Evolutionary conservation across 495 filamentous ascomycete genomes (phyloP).

Genomic region (Oidiodendron maius): DNA sequence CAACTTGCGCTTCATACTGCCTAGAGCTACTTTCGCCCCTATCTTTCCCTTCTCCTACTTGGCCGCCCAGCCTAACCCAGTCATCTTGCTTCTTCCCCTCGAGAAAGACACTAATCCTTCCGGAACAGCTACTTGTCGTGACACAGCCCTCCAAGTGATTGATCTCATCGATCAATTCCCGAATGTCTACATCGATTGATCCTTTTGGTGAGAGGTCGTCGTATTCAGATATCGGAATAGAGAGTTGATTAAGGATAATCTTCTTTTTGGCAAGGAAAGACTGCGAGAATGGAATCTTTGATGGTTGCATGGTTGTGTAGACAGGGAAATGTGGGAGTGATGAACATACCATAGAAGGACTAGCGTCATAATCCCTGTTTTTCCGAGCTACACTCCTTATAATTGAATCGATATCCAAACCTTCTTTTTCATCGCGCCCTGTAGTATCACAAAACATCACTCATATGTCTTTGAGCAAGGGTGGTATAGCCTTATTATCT

Average conservation of each 20-base stretch:
- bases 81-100: constrained; percentile 55
- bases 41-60: constrained; percentile 16
- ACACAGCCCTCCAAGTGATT: constrained; percentile 69
- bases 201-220: constrained; percentile 82
- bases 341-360: no score
- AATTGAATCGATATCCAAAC: no score
- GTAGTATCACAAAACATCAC: no score
- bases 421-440: no score
- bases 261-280: constrained; percentile 55
- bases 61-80: constrained; percentile 2
- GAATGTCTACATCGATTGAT: constrained; percentile 69
- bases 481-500: no score
- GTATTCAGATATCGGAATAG: constrained; percentile 58
- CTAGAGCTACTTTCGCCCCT: background rate
- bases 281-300: constrained; percentile 3
- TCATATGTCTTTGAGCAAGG: no score
- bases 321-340: no score
- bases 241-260: constrained; percentile 59
- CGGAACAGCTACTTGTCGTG: constrained; percentile 88
- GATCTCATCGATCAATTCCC: constrained; percentile 67
- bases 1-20: constrained; percentile 13
- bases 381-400: no score
- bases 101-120: constrained; percentile 76
- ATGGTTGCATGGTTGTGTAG: constrained; percentile 10
- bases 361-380: no score